Evolutionary conservation across 2,329 filamentous ascomycete genomes (phyloP).

Genomic region (Calonectria pauciramosa): DNA sequence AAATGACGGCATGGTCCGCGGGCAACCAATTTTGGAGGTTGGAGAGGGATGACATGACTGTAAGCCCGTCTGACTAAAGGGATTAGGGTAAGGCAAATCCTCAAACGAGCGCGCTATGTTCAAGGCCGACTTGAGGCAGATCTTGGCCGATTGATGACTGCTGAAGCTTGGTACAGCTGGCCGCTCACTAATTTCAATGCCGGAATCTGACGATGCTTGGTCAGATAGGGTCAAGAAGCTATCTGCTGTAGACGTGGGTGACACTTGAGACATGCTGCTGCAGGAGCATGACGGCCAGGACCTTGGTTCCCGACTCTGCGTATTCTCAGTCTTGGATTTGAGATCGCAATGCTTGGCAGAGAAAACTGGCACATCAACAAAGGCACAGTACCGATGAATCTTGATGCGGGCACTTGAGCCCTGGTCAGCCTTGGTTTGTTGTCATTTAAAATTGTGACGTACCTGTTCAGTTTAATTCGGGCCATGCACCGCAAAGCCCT

Average conservation of each 20-base stretch:
- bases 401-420: not conserved
- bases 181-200: not conserved
- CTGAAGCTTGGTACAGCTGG: not conserved
- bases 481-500: not conserved
- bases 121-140: constrained; percentile 2
- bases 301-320: not conserved
- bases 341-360: not conserved
- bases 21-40: not conserved
- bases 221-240: not conserved
- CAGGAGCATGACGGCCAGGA: not conserved
- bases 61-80: not conserved
- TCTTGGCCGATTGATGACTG: not conserved
- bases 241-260: not conserved
- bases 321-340: not conserved
- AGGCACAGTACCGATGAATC: not conserved
- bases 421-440: not conserved
- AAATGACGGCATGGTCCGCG: not conserved
- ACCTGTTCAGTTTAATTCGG: not conserved
- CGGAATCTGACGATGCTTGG: not conserved
- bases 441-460: not conserved
- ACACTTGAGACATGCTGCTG: not conserved
- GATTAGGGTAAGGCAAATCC: not conserved
- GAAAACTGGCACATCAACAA: not conserved
- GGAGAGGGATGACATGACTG: not conserved
- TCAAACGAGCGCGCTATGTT: not conserved